A percentile compares a stretch with the other conserved stretches of the same genome.
Conservation (phyloP, 2,329 filamentous ascomycete genomes). For the Beauveria asiatica region DNA sequence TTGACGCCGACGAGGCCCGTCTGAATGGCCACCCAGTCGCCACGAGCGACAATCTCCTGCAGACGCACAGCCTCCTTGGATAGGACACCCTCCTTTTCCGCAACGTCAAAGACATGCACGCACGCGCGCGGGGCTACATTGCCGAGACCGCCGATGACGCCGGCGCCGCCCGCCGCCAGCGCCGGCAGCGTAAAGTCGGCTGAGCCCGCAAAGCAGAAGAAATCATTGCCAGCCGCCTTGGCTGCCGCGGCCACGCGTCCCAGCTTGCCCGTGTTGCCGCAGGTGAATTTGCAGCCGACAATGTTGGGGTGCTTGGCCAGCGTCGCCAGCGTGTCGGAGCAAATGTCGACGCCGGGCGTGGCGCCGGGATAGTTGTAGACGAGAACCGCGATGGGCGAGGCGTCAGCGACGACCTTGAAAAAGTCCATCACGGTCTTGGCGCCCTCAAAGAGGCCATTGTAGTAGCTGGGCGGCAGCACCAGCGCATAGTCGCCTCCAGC, state of each 20-base stretch:
- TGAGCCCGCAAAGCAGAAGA: constrained; percentile 64
- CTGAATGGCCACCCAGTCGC: constrained; percentile 65
- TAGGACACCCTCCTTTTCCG: constrained; percentile 39
- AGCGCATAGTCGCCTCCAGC: constrained; percentile 69
- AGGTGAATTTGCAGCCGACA: constrained; percentile 60
- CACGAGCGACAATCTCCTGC: constrained; percentile 57
- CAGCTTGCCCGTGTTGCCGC: constrained; percentile 62
- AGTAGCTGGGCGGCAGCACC: constrained; percentile 69
- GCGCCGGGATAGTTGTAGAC: constrained; percentile 64
- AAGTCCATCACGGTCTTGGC: constrained; percentile 49
- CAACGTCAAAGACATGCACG: constrained; percentile 52
- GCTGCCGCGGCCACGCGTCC: constrained; percentile 50
- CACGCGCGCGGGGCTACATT: constrained; percentile 64
- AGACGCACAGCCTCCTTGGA: constrained; percentile 51
- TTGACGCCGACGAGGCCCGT: constrained; percentile 66
- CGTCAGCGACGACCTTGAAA: constrained; percentile 55
- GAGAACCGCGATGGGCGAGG: constrained; percentile 54
- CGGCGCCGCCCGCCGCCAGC: constrained; percentile 58
- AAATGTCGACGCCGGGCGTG: constrained; percentile 55
- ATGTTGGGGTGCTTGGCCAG: constrained; percentile 56
- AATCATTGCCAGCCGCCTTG: constrained; percentile 41
- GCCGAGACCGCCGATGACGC: constrained; percentile 63
- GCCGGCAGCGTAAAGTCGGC: constrained; percentile 66
- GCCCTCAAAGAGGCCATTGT: constrained; percentile 56
- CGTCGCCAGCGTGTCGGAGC: constrained; percentile 51